Percentiles rank a stretch among this genome's conserved stretches.
Conservation (phyloP, 306 rosid genomes). For the Citrullus amarus region DNA sequence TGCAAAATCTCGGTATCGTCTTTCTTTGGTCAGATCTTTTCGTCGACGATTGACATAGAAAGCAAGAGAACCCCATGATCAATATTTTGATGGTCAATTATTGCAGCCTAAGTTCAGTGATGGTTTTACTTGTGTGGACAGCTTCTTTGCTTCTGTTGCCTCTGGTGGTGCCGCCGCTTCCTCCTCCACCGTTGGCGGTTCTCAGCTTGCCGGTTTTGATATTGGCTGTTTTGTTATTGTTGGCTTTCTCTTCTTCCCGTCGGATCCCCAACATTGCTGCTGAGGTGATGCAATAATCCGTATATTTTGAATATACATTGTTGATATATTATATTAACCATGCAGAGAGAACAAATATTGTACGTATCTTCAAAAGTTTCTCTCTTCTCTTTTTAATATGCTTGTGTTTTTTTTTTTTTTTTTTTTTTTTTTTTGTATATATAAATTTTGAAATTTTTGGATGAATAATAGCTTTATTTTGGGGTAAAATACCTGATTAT, state of each 20-base stretch:
- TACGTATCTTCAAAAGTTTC: not conserved
- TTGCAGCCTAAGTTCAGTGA: not conserved
- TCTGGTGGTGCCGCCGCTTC: conserved; percentile 13
- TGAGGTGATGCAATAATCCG: not conserved
- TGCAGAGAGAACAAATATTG: not conserved
- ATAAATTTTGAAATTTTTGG: not conserved
- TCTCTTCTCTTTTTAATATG: not conserved
- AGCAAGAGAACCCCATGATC: not conserved
- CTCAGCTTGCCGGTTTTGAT: conserved; percentile 5
- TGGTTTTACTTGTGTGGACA: conserved; percentile 2
- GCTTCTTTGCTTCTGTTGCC: conserved; percentile 11
- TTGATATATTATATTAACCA: not conserved
- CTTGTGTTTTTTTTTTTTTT: not conserved
- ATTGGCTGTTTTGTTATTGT: not conserved
- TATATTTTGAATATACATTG: not conserved
- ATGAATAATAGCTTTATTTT: not conserved
- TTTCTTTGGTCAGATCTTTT: not conserved
- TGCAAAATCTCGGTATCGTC: not conserved
- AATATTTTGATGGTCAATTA: not conserved
- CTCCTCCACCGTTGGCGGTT: conserved; percentile 13
- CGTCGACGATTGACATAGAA: not conserved
- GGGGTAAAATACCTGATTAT: not conserved
- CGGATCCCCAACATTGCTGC: not conserved
- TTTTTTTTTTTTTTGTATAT: not conserved
- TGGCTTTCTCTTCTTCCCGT: conserved; percentile 7